Conservation (phyloP, 192 early-diverging fungal genomes). For the Pilobolus umbonatus region DNA sequence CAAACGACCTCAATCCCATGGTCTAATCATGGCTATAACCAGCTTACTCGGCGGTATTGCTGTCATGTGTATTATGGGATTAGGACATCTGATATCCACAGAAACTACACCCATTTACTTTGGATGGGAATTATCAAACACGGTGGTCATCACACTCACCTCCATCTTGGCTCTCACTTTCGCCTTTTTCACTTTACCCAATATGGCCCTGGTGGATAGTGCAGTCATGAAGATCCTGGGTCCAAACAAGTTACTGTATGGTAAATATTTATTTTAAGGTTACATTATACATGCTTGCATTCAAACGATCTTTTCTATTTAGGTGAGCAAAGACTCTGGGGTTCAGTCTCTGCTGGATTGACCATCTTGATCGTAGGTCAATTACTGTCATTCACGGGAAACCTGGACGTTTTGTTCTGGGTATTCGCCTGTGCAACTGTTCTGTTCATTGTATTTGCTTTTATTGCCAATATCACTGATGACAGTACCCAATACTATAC, state of each 20-base stretch:
- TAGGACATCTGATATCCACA: background rate
- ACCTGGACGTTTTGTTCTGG: conserved; percentile 24
- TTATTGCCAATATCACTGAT: conserved; percentile 14
- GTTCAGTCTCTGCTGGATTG: conserved; percentile 27
- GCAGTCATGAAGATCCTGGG: conserved; percentile 37
- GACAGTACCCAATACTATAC: background rate
- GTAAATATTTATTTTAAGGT: conserved; percentile 18
- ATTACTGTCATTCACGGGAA: conserved; percentile 10
- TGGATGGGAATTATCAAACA: background rate
- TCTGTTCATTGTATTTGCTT: conserved; percentile 10
- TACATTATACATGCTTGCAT: background rate
- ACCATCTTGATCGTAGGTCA: conserved; percentile 20
- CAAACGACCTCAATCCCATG: conserved; percentile 22
- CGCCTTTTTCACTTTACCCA: conserved; percentile 33
- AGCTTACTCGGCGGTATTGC: conserved; percentile 18
- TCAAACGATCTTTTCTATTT: background rate
- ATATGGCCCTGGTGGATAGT: conserved; percentile 35
- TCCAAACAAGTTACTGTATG: conserved; percentile 37
- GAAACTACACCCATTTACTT: background rate
- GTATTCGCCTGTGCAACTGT: conserved; percentile 21
- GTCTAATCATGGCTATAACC: conserved; percentile 20
- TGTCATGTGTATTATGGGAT: conserved; percentile 20
- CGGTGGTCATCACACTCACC: background rate
- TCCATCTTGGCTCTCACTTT: conserved; percentile 11
- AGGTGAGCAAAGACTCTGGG: conserved; percentile 34